phyloP scores from a whole-genome alignment of 257 asterid genomes.

The Primulina eburnea region DNA sequence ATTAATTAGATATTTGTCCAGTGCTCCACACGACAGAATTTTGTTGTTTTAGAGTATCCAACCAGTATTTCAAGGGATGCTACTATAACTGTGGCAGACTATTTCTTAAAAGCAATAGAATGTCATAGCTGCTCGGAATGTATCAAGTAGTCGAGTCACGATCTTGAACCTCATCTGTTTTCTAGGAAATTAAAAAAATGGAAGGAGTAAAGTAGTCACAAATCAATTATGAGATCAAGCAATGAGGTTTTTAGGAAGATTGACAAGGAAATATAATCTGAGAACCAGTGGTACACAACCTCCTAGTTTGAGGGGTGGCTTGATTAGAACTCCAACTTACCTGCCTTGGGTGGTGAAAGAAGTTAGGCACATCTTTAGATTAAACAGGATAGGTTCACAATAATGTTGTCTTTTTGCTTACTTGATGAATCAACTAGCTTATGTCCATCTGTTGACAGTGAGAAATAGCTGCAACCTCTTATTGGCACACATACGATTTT shows the following conservation, averaged over 20 bases:
- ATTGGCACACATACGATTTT: constrained; percentile 22
- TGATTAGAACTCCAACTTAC: constrained; percentile 55
- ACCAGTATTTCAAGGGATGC: not conserved
- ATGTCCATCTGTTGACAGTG: constrained; percentile 41
- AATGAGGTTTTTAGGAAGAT: too few relatives aligned
- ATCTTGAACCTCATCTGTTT: constrained; percentile 54
- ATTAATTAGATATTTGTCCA: too few relatives aligned
- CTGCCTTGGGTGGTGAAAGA: constrained; percentile 37
- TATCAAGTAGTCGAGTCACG: constrained; percentile 52
- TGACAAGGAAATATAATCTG: not conserved
- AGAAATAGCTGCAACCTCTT: constrained; percentile 69
- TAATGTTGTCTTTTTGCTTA: constrained; percentile 25
- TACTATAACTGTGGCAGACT: not conserved
- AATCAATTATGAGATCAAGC: not conserved
- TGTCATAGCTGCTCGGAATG: constrained; percentile 58
- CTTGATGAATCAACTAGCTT: constrained; percentile 50
- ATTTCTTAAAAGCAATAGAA: not conserved
- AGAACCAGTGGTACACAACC: constrained; percentile 47
- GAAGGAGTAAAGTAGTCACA: not conserved
- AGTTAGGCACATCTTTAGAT: constrained; percentile 10
- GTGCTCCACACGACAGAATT: too few relatives aligned
- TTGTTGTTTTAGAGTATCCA: too few relatives aligned
- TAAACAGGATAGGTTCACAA: not conserved
- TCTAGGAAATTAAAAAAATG: constrained; percentile 7
- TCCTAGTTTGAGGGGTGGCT: constrained; percentile 78